A percentile compares a stretch with the other conserved stretches of the same genome.
Conservation (phyloP, 352 stramenopile species). For the Phytophthora litchii region DNA sequence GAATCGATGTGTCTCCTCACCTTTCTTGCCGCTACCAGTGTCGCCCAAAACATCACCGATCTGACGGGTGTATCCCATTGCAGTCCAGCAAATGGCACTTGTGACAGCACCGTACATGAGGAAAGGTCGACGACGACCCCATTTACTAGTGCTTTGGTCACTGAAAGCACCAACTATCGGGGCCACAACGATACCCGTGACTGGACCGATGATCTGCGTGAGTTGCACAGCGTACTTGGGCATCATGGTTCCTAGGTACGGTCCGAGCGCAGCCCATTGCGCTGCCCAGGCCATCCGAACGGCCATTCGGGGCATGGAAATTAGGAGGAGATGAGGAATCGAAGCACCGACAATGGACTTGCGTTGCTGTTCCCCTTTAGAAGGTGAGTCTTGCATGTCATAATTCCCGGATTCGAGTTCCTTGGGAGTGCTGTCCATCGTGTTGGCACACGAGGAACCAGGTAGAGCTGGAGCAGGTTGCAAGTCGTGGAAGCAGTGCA, state of each 20-base stretch:
- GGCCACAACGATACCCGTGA: slow-evolving; percentile 29
- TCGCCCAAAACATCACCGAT: slow-evolving; percentile 41
- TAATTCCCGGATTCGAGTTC: slow-evolving; percentile 31
- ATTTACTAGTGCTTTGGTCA: slow-evolving; percentile 31
- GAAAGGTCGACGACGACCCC: slow-evolving; percentile 33
- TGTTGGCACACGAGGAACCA: neutral
- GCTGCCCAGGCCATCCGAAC: slow-evolving; percentile 31
- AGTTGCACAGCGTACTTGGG: slow-evolving; percentile 36
- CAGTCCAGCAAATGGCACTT: slow-evolving; percentile 46
- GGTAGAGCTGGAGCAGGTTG: neutral
- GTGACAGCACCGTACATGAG: slow-evolving; percentile 29
- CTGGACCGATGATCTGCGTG: slow-evolving; percentile 30
- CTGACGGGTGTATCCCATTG: slow-evolving; percentile 61
- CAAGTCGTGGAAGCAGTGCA: slow-evolving; percentile 8
- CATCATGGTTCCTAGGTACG: slow-evolving; percentile 34
- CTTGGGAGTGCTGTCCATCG: slow-evolving; percentile 15
- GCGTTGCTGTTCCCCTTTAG: slow-evolving; percentile 10
- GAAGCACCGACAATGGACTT: slow-evolving; percentile 20
- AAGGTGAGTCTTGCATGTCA: slow-evolving; percentile 20
- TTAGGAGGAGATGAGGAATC: slow-evolving; percentile 30
- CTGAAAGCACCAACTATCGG: slow-evolving; percentile 30
- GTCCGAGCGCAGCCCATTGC: slow-evolving; percentile 33
- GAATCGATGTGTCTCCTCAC: slow-evolving; percentile 25
- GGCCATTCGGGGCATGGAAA: slow-evolving; percentile 37
- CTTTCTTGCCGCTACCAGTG: slow-evolving; percentile 25